A percentile compares a stretch with the other conserved stretches of the same genome.
Evolutionary conservation across 2,329 filamentous ascomycete genomes (phyloP).

Genomic region (Trichoderma afroharzianum): DNA sequence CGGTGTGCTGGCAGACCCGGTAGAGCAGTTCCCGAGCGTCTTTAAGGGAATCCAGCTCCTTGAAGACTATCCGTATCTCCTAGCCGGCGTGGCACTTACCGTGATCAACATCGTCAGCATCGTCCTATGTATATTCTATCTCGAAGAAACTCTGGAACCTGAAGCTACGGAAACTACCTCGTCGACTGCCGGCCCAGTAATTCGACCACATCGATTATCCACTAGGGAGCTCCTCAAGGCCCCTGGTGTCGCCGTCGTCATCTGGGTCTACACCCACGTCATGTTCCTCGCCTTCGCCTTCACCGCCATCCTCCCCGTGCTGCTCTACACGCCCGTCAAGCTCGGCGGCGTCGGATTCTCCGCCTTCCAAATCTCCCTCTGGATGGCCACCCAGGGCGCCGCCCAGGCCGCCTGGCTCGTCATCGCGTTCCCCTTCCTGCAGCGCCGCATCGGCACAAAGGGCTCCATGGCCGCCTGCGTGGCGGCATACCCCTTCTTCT

Average conservation of each 20-base stretch:
- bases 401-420: slow-evolving; percentile 71
- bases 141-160: slow-evolving; percentile 57
- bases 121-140: slow-evolving; percentile 49
- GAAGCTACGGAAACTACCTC: background rate
- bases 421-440: slow-evolving; percentile 64
- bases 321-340: slow-evolving; percentile 59
- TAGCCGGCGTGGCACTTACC: slow-evolving; percentile 58
- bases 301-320: slow-evolving; percentile 67
- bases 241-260: slow-evolving; percentile 62
- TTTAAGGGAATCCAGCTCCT: slow-evolving; percentile 49
- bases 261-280: slow-evolving; percentile 62
- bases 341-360: slow-evolving; percentile 65
- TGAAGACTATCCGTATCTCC: slow-evolving; percentile 49
- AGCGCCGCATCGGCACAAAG: slow-evolving; percentile 63
- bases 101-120: slow-evolving; percentile 31
- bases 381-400: slow-evolving; percentile 61
- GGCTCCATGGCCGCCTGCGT: slow-evolving; percentile 57
- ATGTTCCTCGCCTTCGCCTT: slow-evolving; percentile 69
- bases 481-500: slow-evolving; percentile 59
- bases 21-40: slow-evolving; percentile 54
- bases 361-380: slow-evolving; percentile 59
- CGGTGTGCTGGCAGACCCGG: slow-evolving; percentile 66
- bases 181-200: background rate
- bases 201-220: slow-evolving; percentile 16
- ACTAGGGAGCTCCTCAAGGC: slow-evolving; percentile 49